Evolutionary conservation across 352 stramenopile genomes (phyloP).

Genomic region (Phytophthora pini): DNA sequence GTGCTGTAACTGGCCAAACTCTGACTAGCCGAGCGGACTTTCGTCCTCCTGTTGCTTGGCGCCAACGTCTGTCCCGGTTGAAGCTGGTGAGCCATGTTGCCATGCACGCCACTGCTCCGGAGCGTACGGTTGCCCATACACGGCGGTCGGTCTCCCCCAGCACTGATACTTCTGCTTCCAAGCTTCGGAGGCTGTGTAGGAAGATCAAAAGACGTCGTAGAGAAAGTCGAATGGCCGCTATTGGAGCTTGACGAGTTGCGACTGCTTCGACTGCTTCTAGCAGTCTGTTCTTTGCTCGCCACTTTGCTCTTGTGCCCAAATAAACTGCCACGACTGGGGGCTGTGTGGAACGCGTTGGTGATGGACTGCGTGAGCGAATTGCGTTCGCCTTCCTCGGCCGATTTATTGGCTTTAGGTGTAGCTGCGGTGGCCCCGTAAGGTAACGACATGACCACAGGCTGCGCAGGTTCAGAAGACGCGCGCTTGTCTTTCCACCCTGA

Average conservation of each 20-base stretch:
- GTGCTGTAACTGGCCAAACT: constrained; percentile 25
- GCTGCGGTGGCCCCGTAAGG: constrained; percentile 45
- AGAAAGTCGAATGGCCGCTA: constrained; percentile 26
- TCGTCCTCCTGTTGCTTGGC: constrained; percentile 5
- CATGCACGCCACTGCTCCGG: constrained; percentile 34
- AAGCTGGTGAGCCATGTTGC: constrained; percentile 32
- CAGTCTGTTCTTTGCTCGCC: constrained; percentile 7
- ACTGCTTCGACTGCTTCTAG: constrained; percentile 12
- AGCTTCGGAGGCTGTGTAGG: constrained; percentile 34
- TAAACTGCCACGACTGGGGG: constrained; percentile 29
- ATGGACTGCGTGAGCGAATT: constrained; percentile 35
- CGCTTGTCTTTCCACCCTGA: constrained; percentile 59
- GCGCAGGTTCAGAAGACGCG: constrained; percentile 29
- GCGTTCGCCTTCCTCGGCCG: constrained; percentile 25
- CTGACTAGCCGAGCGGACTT: constrained; percentile 26
- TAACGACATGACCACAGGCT: constrained; percentile 45
- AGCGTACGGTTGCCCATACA: constrained; percentile 30
- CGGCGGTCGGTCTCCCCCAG: constrained; percentile 17
- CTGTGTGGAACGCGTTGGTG: constrained; percentile 32
- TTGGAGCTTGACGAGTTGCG: constrained; percentile 21
- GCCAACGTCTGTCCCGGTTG: constrained; percentile 17
- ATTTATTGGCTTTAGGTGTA: constrained; percentile 37
- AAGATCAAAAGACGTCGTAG: constrained; percentile 32
- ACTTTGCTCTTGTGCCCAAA: constrained; percentile 28
- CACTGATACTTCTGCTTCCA: constrained; percentile 39